Evolutionary conservation across 1,284 basidiomycete species (phyloP).

Genomic region (Naganishia albida): DNA sequence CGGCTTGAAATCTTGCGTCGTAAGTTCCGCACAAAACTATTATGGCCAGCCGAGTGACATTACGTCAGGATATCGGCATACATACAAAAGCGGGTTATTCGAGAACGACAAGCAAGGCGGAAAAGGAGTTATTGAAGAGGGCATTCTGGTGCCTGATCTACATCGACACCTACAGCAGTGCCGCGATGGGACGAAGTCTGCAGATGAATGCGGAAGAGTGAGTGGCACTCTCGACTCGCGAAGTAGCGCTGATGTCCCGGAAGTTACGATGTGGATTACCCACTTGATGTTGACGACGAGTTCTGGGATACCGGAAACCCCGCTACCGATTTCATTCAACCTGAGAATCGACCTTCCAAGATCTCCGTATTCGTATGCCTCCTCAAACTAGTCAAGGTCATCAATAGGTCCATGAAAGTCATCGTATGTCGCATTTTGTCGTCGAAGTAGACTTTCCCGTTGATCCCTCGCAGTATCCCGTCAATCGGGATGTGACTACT

Average conservation of each 20-base stretch:
- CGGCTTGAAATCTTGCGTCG: constrained; percentile 66
- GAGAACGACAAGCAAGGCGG: constrained; percentile 46
- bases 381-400: constrained; percentile 70
- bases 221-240: constrained; percentile 40
- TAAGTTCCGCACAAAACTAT: constrained; percentile 14
- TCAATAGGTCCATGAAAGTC: constrained; percentile 68
- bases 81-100: constrained; percentile 47
- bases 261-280: constrained; percentile 74
- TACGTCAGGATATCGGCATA: constrained; percentile 50
- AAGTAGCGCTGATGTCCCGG: not conserved
- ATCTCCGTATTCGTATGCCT: constrained; percentile 67
- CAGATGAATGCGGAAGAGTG: constrained; percentile 83
- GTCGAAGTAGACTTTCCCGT: not conserved
- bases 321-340: constrained; percentile 62
- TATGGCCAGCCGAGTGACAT: not conserved
- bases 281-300: constrained; percentile 81
- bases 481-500: constrained; percentile 60
- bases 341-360: constrained; percentile 62
- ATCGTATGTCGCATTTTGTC: constrained; percentile 60
- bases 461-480: constrained; percentile 63
- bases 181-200: constrained; percentile 73
- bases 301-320: constrained; percentile 65
- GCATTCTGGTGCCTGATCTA: constrained; percentile 69
- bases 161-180: constrained; percentile 62
- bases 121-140: constrained; percentile 72